Base-by-base conservation (phyloP, 2,329 filamentous ascomycete species). In the Amauroascus verrucosus region DNA sequence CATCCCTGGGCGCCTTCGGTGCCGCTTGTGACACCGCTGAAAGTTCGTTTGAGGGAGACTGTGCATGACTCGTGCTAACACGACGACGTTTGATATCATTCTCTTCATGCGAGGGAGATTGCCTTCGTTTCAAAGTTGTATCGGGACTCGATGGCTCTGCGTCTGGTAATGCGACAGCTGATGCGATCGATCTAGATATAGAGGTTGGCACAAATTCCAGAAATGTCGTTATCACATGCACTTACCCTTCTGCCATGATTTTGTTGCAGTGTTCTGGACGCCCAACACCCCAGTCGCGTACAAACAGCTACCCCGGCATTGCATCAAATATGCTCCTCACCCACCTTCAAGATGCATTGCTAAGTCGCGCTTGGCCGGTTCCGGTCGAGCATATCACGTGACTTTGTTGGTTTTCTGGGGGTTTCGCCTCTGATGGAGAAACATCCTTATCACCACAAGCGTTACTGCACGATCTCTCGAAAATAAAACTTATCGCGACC, bases 151-250 rank as follows among this genome's bases (percentile, higher is more conserved):
- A 50, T 48, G 45, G 51, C 60, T 57, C 56, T 53, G 56, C 9
- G 65, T 77, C 76, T 32, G 77, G 77, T 16, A 80, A 60, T 35
- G 77, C 70, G 54, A 80, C 77, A 50, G 75, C 76, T 13, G 77
- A 80, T 32, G 76, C 75, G 60, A 80, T 74, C 46, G 69, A 64
- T 51, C 71, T 75, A 38, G 47, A 37, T 14, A 16, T 28, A 35
- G 32, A 16, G 11, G 16, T 30, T 9, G n/a, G 30, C 9, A 2
- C 22, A n/a, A 32, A 40, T 24, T 2, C 9, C 4, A 24, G 35
- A 11, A 32, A 20, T 5, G 18, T 11, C 4, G 32, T 18, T 47
- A 26, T 48, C 38, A 11, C 22, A 26, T 32, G 43, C 13, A 46
- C 51, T 37, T 53, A 56, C 56, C 48, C 48, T 26, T 58, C 56